Evolutionary conservation across 345 rosid species (phyloP).

Genomic region (Sisymbrium irio): DNA sequence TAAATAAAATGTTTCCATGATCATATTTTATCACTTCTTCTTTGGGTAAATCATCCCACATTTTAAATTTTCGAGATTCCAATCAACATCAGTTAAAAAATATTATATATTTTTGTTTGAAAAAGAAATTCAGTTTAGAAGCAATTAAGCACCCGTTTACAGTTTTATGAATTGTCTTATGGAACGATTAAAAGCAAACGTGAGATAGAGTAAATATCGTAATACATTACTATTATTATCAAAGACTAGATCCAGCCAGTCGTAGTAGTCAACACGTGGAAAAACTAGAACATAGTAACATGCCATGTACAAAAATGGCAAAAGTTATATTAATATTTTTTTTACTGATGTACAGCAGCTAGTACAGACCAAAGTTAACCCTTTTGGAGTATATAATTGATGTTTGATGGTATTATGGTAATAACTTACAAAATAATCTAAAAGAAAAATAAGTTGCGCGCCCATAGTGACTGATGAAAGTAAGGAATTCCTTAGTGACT

Average conservation of each 20-base stretch:
- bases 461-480: neutral
- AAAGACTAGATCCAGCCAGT: neutral
- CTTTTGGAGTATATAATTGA: neutral
- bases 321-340: neutral
- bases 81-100: neutral
- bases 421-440: neutral
- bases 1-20: neutral
- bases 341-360: neutral
- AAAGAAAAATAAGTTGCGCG: neutral
- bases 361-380: neutral
- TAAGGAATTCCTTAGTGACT: neutral
- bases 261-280: neutral
- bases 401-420: neutral
- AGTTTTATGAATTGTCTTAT: neutral
- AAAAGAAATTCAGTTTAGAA: neutral
- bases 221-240: neutral
- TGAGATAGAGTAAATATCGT: neutral
- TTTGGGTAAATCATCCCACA: neutral
- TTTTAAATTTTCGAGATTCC: neutral
- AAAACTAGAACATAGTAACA: neutral
- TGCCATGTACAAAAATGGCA: neutral
- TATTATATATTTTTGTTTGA: neutral
- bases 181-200: neutral
- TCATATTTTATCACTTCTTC: neutral
- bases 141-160: neutral